Evolutionary conservation across 140 eudicot species (phyloP), one percentile per base, ranked within the genome.

Genomic region (Bidens hawaiensis): DNA sequence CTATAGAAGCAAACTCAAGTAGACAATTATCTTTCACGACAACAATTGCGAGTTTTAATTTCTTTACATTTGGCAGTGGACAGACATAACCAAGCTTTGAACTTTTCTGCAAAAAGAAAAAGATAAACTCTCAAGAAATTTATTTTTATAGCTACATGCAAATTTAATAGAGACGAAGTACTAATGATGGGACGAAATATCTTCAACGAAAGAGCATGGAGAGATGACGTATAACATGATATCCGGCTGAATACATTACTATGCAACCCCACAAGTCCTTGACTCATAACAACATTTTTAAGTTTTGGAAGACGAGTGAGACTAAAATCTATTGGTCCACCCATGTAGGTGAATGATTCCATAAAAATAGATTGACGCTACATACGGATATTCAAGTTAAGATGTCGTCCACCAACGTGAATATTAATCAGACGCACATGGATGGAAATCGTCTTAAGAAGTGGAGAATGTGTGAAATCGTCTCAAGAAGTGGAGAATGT

Each of bases 11-110:
- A 30, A 78, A 71, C 23, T 62, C 49, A 15, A 78, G 75, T 4
- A 75, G 68, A 27, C 74, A 50, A 49, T 75, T 71, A 50, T 78
- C 79, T 57, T 38, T 61, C 46, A 43, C 47, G 4, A 72, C 79
- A 52, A 76, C 79, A 50, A 82, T 54, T 64, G 72, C 25, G 19
- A 78, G 51, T 27, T 41, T 68, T 31, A 82, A 43, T 52, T 71
- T 70, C 75, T 71, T 82, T 49, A 82, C 61, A 15, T 75, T 78
- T 0, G 84, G 65, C 34, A 82, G 43, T 53, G 51, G 56, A 7
- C 79, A 77, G 41, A n/a, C n/a, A 12, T 61, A 5, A 14, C 21
- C 21, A 21, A 50, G 49, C 71, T 58, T 62, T 23, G 41, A 26
- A 53, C 33, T 30, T 26, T 45, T 63, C 88, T 82, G 74, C 25